Base-by-base conservation (phyloP, 768 basidiomycete species). In the Strobilomyces dryophilus region DNA sequence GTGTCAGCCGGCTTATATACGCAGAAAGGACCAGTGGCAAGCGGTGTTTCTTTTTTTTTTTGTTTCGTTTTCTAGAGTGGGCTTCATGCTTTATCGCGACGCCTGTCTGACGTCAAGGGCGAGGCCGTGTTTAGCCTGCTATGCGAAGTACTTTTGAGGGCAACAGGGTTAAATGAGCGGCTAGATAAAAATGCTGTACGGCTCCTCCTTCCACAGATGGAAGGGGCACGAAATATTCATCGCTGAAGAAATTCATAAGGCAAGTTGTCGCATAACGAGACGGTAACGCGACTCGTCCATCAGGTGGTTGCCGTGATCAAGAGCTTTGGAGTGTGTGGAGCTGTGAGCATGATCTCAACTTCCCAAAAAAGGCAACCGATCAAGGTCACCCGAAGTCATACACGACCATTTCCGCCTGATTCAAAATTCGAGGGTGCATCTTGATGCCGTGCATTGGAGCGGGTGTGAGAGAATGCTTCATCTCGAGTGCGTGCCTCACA, bases 51-150 rank as follows among this genome's bases (percentile, higher is more conserved):
- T 24, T 24, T 24, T 24, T 24, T 24, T 24, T 24, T 24, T 24
- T 24, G 24, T 24, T 24, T 24, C 4, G 4, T 24, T 24, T 24
- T 24, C n/a, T 24, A 24, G 24, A 24, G 24, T 26, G 29, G 32
- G 18, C n/a, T 20, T 29, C 36, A 17, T 1, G 11, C 18, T 46
- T 57, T 50, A 58, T 62, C 48, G 47, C 10, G 41, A 43, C 37
- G n/a, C 9, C 29, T 26, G 21, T 26, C 48, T 69, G 66, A 68
- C 66, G 64, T 70, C 66, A 70, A 68, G 66, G 66, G 66, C 51
- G 17, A 26, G 27, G 47, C 45, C 45, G 34, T 27, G 43, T 34
- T 53, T 50, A 52, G 32, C 41, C 40, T 48, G 21, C 17, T 14
- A 27, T 17, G 45, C 14, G 53, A 53, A 45, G 45, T 42, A 20